Percentiles rank a stretch among this genome's conserved stretches.
Evolutionary conservation across 1,284 basidiomycete species (phyloP).

Genomic region (Rhizoctonia solani): DNA sequence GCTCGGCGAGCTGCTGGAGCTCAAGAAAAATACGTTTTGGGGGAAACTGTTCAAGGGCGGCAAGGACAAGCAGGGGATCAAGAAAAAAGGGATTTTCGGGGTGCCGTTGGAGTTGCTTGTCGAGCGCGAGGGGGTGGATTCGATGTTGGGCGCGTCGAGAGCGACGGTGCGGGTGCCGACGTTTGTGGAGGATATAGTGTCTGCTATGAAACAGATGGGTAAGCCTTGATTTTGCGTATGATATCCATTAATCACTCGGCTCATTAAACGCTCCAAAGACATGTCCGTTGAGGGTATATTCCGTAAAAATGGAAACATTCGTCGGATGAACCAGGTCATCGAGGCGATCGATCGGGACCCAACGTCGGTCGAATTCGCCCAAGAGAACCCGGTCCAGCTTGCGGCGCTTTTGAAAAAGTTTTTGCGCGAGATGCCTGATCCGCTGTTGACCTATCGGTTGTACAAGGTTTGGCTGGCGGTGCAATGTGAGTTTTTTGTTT

Average conservation of each 20-base stretch:
- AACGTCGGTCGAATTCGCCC: constrained; percentile 84
- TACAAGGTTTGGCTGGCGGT: constrained; percentile 80
- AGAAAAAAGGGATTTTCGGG: constrained; percentile 96
- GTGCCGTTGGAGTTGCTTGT: constrained; percentile 92
- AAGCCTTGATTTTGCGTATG: constrained; percentile 17
- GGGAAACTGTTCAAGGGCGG: constrained; percentile 94
- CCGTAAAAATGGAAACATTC: constrained; percentile 97
- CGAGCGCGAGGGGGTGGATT: constrained; percentile 95
- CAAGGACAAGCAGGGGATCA: constrained; percentile 81
- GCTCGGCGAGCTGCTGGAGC: constrained; percentile 89
- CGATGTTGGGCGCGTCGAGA: constrained; percentile 85
- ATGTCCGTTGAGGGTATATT: constrained; percentile 99
- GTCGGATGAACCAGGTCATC: constrained; percentile 85
- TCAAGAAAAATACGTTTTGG: constrained; percentile 95
- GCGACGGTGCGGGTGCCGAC: constrained; percentile 88
- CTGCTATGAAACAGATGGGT: constrained; percentile 99
- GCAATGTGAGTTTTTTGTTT: background rate
- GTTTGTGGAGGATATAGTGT: constrained; percentile 97
- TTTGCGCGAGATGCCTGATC: constrained; percentile 94
- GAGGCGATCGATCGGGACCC: constrained; percentile 95
- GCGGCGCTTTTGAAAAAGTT: constrained; percentile 98
- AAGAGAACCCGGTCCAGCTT: constrained; percentile 96
- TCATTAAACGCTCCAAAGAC: too few relatives aligned
- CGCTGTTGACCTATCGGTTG: constrained; percentile 91
- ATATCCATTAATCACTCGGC: background rate